Base-by-base conservation (phyloP, 768 basidiomycete genomes). In the Harrya chromipes region DNA sequence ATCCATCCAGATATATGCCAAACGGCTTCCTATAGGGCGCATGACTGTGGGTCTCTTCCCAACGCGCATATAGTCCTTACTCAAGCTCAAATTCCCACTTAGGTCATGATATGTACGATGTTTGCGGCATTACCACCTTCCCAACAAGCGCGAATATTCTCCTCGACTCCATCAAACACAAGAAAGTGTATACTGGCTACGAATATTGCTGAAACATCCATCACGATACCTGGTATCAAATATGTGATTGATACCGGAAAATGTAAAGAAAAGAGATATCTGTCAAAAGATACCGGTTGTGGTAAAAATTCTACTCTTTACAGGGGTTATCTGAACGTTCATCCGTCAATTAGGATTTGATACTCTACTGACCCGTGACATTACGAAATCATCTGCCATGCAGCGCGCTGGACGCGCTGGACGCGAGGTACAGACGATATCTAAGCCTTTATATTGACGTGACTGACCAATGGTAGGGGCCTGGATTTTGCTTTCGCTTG, bases 211-310 rank as follows among this genome's bases (percentile, higher is more conserved):
- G 97, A 99, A 69, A 98, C 97, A 0, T 91, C 89, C 12, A 92
- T 99, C 64, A 98, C 97, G 13, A 97, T 99, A 62, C 93, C 94
- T 4, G 94, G 94, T 0, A 85, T 99, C 49, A 87, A 82, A 60
- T 98, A 90, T 67, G 94, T 99, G 7, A 90, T 99, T 34, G 97
- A 99, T 69, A 88, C 92, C 0, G 97, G 97, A 2, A 87, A 94
- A 66, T 90, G 87, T 63, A 99, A 98, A 68, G 94, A 97, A 72
- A 97, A 95, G 70, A 78, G 86, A 52, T 94, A 86, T 64, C 67
- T 95, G 19, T 81, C 85, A 11, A 75, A 78, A 62, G 72, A 77
- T 52, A 78, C 76, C 0, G 90, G 90, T 6, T 83, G 87, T 62
- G 87, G 87, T 84, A 50, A 53, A 64, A 36, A 21, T 19, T 31